These are phyloP conservation scores for Solanum clarkiae DNA, from an alignment of 257 asterid species.

Conservation along the genomic window DNA sequence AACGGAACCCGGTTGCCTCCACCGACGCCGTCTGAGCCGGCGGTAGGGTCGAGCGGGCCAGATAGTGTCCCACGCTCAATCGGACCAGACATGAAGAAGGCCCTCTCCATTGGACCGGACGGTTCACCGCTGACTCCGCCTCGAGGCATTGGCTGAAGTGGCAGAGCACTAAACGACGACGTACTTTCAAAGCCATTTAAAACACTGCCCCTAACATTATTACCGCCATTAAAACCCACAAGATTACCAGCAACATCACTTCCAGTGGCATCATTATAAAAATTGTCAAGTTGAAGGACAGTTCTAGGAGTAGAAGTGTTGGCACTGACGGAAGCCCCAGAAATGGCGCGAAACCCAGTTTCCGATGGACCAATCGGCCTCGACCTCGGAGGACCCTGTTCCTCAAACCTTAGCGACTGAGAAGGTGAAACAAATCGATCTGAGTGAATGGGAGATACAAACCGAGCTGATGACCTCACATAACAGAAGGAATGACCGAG, in stretches of 20 bases:
- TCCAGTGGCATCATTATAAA: conserved; percentile 35
- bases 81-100: conserved; percentile 94
- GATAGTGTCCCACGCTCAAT: conserved; percentile 88
- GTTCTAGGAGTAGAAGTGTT: conserved; percentile 77
- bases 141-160: conserved; percentile 84
- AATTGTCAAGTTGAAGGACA: conserved; percentile 50
- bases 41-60: conserved; percentile 58
- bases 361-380: conserved; percentile 38
- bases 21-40: conserved; percentile 1
- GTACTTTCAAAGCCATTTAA: conserved; percentile 86
- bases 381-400: conserved; percentile 28
- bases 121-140: conserved; percentile 43
- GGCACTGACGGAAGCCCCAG: conserved; percentile 93
- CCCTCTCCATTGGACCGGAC: conserved; percentile 65
- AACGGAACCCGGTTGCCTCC: conserved; percentile 47
- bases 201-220: conserved; percentile 21
- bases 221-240: conserved; percentile 26
- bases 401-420: conserved; percentile 86
- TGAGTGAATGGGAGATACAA: conserved; percentile 76
- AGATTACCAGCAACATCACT: conserved; percentile 1
- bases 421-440: conserved; percentile 88
- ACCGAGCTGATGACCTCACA: conserved; percentile 92
- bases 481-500: conserved; percentile 97
- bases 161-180: conserved; percentile 78
- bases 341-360: conserved; percentile 86